Evolutionary conservation across 208 protist species (phyloP), one percentile per base, ranked within the genome.

Genomic region (Trypanosoma lewisi): DNA sequence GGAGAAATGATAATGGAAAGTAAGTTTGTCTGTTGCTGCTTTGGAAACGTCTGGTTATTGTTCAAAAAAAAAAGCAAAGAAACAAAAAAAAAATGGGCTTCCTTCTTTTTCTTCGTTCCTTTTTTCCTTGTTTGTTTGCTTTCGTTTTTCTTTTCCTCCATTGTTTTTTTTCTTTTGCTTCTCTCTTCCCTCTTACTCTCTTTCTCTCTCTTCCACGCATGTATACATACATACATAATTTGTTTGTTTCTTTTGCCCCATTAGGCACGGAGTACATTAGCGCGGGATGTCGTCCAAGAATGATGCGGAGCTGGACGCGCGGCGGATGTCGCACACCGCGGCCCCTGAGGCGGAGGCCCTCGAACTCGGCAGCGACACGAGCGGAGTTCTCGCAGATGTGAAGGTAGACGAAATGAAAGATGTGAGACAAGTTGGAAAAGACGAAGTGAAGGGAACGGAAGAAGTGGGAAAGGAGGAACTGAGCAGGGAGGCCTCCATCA

Each of bases 91-190:
- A 42, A 42, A 14, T 27, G 21, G 11, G 17, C 7, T 4, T 44
- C 3, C 28, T 44, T 44, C 1, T 12, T 33, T 31, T 5, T 33
- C 45, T 56, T 16, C 41, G 4, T 27, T 58, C 25, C 56, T 14
- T 55, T 16, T 48, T 49, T 42, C 11, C 21, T 9, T 56, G 2
- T 19, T 42, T 25, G 8, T 33, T 28, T 48, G 1, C n/a, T 59
- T 50, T 34, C 31, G 14, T 39, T 52, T 51, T 72, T 49, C 6
- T 53, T 45, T 34, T 52, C 60, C 33, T 47, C 6, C 27, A 65
- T 37, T 63, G 16, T 72, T 28, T 51, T 51, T 28, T 51, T 23
- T 51, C 25, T 28, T 11, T 23, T 5, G 0, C 25, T 51, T 25
- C 25, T 28, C 25, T 51, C 25, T 51, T 51, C 47, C 47, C 47